A percentile compares a stretch with the other conserved stretches of the same genome.
phyloP scores from a whole-genome alignment of 805 yeast species.

The Candida ponderosae region DNA sequence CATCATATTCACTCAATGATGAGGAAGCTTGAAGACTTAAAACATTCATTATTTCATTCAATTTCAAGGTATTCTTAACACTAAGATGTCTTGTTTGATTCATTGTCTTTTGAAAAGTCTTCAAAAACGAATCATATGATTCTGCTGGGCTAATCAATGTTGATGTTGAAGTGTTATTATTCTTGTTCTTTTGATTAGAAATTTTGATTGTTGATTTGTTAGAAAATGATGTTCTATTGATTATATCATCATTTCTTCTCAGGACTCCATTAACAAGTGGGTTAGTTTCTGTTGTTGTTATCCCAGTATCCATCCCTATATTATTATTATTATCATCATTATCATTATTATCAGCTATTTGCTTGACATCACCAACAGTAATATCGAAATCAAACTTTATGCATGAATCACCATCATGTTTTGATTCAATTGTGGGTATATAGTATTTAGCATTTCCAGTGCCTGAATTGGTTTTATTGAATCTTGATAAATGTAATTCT shows the following conservation, averaged over 20 bases:
- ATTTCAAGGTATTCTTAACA: background rate
- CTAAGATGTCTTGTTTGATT: background rate
- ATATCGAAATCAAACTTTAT: constrained; percentile 16
- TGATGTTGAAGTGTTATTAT: no score
- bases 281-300: background rate
- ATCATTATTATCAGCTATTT: no score
- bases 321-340: no score
- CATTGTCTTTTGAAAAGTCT: background rate
- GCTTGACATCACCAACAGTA: background rate
- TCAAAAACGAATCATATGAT: no score
- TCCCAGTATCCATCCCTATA: no score
- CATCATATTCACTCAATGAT: no score
- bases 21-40: no score
- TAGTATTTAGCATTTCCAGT: constrained; percentile 19
- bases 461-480: constrained; percentile 31
- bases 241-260: background rate
- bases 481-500: constrained; percentile 11
- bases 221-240: background rate
- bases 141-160: no score
- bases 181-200: no score
- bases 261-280: constrained; percentile 1
- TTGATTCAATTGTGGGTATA: constrained; percentile 23
- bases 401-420: constrained; percentile 1
- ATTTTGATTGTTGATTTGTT: no score
- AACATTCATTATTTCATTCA: background rate